Evolutionary conservation across 352 stramenopile species (phyloP), one percentile per base, ranked within the genome.

Genomic region (Phytophthora tubulina): DNA sequence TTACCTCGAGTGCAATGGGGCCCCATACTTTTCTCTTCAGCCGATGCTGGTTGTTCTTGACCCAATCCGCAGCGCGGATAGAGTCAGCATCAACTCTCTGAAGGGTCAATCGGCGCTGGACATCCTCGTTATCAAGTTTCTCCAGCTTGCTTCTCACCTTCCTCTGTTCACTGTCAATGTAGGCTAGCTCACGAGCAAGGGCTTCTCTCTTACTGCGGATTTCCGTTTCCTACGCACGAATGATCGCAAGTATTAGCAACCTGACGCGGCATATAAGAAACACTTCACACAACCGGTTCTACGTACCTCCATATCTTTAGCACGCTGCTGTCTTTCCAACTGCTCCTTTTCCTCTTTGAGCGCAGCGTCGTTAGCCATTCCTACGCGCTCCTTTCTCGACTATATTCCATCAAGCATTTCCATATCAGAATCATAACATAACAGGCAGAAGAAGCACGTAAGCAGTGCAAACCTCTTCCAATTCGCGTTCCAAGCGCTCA

Each of bases 11-110:
- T 21, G 88, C 89, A 36, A 97, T 75, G 0, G 90, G 90, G 0
- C 90, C 90, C 88, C 89, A 97, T 0, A 96, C 90, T 60, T 91
- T 93, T 17, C 86, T 79, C 55, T 89, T 82, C 3, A 97, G 70
- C 27, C 81, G 80, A 60, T 87, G 59, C 27, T 83, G 76, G 46
- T 97, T 95, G 9, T 81, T 74, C 56, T 90, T 80, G 35, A 94
- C 78, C 90, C 90, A 97, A 4, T 96, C 85, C 0, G 84, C 82
- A 15, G 88, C 90, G 27, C 78, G 84, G 36, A 96, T 89, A 15
- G 82, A 89, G 62, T 96, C 88, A 11, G 80, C 72, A 60, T 97
- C 90, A 39, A 63, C 76, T 51, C 72, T 78, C 33, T 89, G 73
- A 14, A 97, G 79, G 9, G 78, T 77, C 3, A 86, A 61, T 35